phyloP scores from a whole-genome alignment of 306 rosid species.

The Ceratonia siliqua region DNA sequence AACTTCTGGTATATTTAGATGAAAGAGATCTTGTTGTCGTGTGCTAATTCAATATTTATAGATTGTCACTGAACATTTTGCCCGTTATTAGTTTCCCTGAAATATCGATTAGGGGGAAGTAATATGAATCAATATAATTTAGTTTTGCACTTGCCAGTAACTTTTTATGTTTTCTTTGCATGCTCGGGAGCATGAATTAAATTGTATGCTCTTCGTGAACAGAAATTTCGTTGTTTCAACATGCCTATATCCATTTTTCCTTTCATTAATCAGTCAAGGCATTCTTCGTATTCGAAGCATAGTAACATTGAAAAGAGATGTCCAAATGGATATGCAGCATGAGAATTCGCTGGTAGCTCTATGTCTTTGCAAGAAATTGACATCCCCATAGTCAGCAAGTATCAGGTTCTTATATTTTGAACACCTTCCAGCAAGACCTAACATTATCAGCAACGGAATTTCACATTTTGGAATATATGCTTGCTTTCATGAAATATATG shows the following conservation, averaged over 20 bases:
- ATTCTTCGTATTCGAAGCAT: too few species aligned
- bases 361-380: too few species aligned
- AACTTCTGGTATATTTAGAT: slow-evolving; percentile 19
- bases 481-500: too few species aligned
- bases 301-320: too few species aligned
- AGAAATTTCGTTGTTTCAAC: not conserved
- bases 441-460: too few species aligned
- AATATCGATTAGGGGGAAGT: slow-evolving; percentile 20
- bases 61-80: not conserved
- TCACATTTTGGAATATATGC: too few species aligned
- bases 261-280: too few species aligned
- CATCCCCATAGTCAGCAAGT: too few species aligned
- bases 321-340: not conserved
- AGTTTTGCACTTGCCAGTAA: not conserved
- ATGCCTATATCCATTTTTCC: too few species aligned
- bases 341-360: not conserved
- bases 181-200: not conserved
- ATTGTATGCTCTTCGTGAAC: not conserved
- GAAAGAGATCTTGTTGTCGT: slow-evolving; percentile 19
- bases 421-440: too few species aligned
- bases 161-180: not conserved
- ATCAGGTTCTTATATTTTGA: too few species aligned
- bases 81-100: not conserved
- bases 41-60: slow-evolving; percentile 28
- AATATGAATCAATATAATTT: slow-evolving; percentile 15